phyloP scores from a whole-genome alignment of 495 filamentous ascomycete species.

The Astrocystis sublimbata region DNA sequence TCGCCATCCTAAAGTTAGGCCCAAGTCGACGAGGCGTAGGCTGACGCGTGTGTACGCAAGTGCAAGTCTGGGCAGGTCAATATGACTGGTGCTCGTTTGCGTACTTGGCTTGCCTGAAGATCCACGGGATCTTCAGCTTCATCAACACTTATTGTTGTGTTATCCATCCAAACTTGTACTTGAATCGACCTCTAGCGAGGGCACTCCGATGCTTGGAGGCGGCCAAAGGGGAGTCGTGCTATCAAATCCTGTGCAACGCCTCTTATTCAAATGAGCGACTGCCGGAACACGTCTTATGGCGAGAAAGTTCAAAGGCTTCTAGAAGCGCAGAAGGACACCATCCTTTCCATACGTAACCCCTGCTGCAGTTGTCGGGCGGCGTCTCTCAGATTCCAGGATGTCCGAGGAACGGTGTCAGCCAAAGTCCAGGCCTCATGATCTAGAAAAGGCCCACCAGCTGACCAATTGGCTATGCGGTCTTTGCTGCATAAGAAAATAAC shows the following conservation, averaged over 20 bases:
- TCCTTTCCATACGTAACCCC: too few species aligned
- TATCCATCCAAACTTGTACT: neutral
- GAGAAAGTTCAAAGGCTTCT: constrained; percentile 31
- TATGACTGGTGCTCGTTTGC: neutral
- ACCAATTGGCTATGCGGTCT: constrained; percentile 27
- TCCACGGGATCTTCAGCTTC: neutral
- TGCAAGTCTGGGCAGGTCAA: neutral
- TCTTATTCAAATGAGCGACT: neutral
- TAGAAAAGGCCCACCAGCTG: constrained; percentile 31
- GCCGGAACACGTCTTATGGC: constrained; percentile 20
- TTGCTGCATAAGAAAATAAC: constrained; percentile 25
- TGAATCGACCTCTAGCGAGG: neutral
- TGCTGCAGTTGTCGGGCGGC: constrained; percentile 23
- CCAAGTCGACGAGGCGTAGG: constrained; percentile 2
- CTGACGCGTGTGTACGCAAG: neutral
- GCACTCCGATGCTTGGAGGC: neutral
- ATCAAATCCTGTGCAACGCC: neutral
- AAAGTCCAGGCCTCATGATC: constrained; percentile 24
- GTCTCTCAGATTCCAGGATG: constrained; percentile 16
- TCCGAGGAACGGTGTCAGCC: neutral
- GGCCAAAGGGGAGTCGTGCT: neutral
- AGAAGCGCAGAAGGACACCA: constrained; percentile 18
- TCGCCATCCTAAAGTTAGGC: constrained; percentile 10
- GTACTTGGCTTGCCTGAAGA: constrained; percentile 3
- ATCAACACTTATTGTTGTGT: neutral